Evolutionary conservation across 2,329 filamentous ascomycete species (phyloP).

Genomic region (Botrytis hyacinthi): DNA sequence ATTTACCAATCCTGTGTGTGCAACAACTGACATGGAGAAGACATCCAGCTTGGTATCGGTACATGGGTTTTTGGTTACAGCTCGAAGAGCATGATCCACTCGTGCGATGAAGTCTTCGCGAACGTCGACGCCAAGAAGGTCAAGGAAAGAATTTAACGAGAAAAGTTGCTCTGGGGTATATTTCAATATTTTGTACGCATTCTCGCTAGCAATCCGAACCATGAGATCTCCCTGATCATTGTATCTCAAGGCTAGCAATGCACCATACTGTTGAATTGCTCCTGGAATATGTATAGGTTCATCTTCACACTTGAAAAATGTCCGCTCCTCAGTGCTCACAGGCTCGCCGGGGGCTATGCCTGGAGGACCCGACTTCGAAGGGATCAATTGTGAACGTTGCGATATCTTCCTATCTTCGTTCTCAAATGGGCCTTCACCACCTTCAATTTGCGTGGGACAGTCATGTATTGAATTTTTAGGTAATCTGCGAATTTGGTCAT

Average conservation of each 20-base stretch:
- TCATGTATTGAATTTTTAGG: background rate
- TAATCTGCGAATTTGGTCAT: slow-evolving; percentile 25
- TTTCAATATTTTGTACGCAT: slow-evolving; percentile 71
- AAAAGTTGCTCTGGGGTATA: slow-evolving; percentile 77
- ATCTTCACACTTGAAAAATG: slow-evolving; percentile 67
- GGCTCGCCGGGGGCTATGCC: slow-evolving; percentile 23
- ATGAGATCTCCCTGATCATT: slow-evolving; percentile 64
- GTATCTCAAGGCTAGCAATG: slow-evolving; percentile 71
- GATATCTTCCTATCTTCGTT: slow-evolving; percentile 21
- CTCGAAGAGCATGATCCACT: slow-evolving; percentile 10
- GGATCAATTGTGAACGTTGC: slow-evolving; percentile 25
- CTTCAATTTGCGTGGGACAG: background rate
- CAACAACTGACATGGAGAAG: slow-evolving; percentile 64
- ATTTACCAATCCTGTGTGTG: slow-evolving; percentile 15
- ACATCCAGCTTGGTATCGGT: slow-evolving; percentile 79
- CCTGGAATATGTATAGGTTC: slow-evolving; percentile 74
- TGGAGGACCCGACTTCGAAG: slow-evolving; percentile 26
- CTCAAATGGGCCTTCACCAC: background rate
- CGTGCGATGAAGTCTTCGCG: slow-evolving; percentile 16
- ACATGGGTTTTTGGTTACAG: background rate
- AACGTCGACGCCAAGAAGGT: slow-evolving; percentile 82
- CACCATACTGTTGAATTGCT: slow-evolving; percentile 68
- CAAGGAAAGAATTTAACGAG: slow-evolving; percentile 70
- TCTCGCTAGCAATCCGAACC: slow-evolving; percentile 77
- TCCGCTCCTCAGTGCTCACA: slow-evolving; percentile 13